A percentile compares a stretch with the other conserved stretches of the same genome.
phyloP scores from a whole-genome alignment of 768 basidiomycete genomes.

The Mycena chlorophos region DNA sequence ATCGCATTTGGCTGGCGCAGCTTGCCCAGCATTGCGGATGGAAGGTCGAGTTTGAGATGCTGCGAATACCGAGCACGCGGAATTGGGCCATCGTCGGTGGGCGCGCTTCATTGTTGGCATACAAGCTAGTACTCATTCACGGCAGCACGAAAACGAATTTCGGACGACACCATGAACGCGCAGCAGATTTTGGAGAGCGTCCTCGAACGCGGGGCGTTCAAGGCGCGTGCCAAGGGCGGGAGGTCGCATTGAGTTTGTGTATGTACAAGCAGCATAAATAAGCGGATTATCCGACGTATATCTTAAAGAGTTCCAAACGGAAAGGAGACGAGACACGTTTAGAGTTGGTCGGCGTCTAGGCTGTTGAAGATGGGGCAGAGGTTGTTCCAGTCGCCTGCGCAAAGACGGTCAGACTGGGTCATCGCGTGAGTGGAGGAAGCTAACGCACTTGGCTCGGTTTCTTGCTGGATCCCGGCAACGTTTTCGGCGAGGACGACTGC shows the following conservation, averaged over 20 bases:
- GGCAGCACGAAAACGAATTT: slow-evolving; percentile 32
- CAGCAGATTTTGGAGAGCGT: slow-evolving; percentile 57
- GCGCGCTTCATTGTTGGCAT: slow-evolving; percentile 1
- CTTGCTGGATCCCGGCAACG: slow-evolving; percentile 20
- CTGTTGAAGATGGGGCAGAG: slow-evolving; percentile 33
- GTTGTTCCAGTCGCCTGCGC: slow-evolving; percentile 27
- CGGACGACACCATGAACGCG: slow-evolving; percentile 44
- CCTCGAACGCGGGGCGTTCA: slow-evolving; percentile 66
- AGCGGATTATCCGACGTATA: too few species aligned
- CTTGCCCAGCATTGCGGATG: slow-evolving; percentile 78
- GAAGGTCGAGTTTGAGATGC: slow-evolving; percentile 79
- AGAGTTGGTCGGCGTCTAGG: slow-evolving; percentile 7
- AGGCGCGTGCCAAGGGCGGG: too few species aligned
- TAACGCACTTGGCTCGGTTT: slow-evolving; percentile 25
- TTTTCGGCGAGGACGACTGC: slow-evolving; percentile 42
- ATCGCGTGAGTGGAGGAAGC: background rate
- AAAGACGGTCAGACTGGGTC: background rate
- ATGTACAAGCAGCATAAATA: too few species aligned
- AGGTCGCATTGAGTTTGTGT: too few species aligned
- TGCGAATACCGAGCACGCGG: slow-evolving; percentile 90
- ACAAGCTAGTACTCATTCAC: slow-evolving; percentile 1
- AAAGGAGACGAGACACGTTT: background rate
- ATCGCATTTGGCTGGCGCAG: slow-evolving; percentile 83
- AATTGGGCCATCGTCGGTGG: slow-evolving; percentile 90
- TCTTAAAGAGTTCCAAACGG: background rate